Percentiles rank a stretch among this genome's conserved stretches.
Conservation (phyloP, 1,139 yeast species). For the Citeromyces hawaiiensis region DNA sequence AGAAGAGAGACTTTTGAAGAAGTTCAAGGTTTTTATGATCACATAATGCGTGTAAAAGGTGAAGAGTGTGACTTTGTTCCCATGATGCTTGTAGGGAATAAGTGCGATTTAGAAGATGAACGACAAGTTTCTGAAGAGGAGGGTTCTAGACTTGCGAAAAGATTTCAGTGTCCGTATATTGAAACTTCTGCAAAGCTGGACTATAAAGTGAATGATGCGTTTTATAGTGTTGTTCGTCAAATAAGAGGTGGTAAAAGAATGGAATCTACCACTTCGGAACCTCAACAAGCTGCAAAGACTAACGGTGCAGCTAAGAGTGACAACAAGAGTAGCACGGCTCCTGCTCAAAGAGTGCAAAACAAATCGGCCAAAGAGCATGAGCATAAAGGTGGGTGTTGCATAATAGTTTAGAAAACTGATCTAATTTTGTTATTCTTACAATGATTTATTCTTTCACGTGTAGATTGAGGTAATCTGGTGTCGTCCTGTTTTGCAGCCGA, state of each 20-base stretch:
- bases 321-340: background rate
- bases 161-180: constrained; percentile 84
- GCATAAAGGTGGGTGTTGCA: background rate
- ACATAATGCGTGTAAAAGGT: constrained; percentile 82
- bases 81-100: constrained; percentile 81
- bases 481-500: too few species aligned
- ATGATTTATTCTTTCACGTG: too few species aligned
- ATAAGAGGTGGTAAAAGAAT: constrained; percentile 8
- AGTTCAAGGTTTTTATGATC: constrained; percentile 71
- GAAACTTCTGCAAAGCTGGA: constrained; percentile 91
- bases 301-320: background rate
- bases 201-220: constrained; percentile 84
- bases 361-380: background rate
- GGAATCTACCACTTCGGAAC: constrained; percentile 11
- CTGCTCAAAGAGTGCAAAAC: background rate
- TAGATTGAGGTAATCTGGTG: too few species aligned
- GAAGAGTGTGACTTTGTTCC: constrained; percentile 48
- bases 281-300: background rate
- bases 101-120: constrained; percentile 61
- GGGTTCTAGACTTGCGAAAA: constrained; percentile 69
- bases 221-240: constrained; percentile 56
- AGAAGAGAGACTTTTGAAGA: constrained; percentile 79
- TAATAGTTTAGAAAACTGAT: background rate
- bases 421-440: too few species aligned
- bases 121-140: constrained; percentile 69